Evolutionary conservation across 352 stramenopile species (phyloP), one percentile per base, ranked within the genome.

Genomic region (Phytopythium kandeliae): DNA sequence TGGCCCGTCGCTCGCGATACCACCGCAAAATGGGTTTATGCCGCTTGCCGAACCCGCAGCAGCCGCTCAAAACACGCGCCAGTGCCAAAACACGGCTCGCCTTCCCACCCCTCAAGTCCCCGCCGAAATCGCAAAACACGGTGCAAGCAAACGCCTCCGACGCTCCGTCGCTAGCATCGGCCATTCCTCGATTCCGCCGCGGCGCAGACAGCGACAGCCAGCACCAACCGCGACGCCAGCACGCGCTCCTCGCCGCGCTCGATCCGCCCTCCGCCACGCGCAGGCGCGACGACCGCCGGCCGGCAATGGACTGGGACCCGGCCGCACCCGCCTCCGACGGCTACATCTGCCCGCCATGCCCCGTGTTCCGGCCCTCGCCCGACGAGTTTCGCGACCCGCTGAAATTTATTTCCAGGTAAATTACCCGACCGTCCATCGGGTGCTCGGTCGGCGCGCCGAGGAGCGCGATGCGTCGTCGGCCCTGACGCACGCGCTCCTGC

Each of bases 361-460:
- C 87, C 15, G 78, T 90, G 33, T 97, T 95, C 62, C 71, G 88
- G 49, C 90, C 90, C 30, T 92, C 89, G 42, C 36, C 44, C 16
- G 79, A 96, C 52, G 77, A 97, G 57, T 97, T 97, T 63, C 51
- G 75, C 49, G 75, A 97, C 62, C 89, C 90, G 53, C 60, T 97
- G 71, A 80, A 86, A 83, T 97, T 96, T 86, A 97, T 97, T 80
- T 74, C 72, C 58, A 96, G 84, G 86, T 88, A 79, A 78, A 71
- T 81, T 89, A 83, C 25, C 6, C 22, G 2, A n/a, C n/a, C n/a
- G n/a, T n/a, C n/a, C n/a, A n/a, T n/a, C n/a, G n/a, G n/a, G n/a
- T n/a, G n/a, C n/a, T n/a, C n/a, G n/a, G n/a, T n/a, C n/a, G n/a
- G n/a, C n/a, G n/a, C n/a, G n/a, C n/a, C n/a, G n/a, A n/a, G n/a